Conservation (phyloP, 352 stramenopile species). For the Halophytophthora polymorphica region DNA sequence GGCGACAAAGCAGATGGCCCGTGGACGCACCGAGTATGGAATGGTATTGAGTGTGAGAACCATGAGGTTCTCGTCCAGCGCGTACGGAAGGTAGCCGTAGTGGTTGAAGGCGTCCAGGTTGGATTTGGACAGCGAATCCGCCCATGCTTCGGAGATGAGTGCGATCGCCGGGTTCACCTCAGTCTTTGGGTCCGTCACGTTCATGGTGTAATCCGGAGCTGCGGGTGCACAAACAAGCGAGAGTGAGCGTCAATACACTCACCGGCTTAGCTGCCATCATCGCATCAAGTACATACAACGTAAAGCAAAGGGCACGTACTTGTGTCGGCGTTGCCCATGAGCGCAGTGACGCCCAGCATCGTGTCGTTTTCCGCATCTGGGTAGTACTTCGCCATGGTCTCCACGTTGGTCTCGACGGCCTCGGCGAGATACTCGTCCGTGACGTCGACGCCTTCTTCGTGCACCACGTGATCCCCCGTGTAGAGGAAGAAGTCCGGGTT, state of each 20-base stretch:
- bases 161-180: constrained; percentile 36
- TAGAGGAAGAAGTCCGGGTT: constrained; percentile 56
- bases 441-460: constrained; percentile 25
- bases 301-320: constrained; percentile 30
- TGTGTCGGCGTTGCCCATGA: constrained; percentile 52
- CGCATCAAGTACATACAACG: no score
- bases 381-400: constrained; percentile 53
- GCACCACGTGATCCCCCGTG: constrained; percentile 59
- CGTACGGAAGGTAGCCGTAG: constrained; percentile 44
- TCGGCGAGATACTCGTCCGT: constrained; percentile 37
- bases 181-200: no score
- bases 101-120: constrained; percentile 39
- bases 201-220: constrained; percentile 57
- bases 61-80: no score
- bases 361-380: constrained; percentile 17
- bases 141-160: constrained; percentile 39
- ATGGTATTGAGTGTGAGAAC: constrained; percentile 70
- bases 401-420: no score
- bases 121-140: constrained; percentile 27
- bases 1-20: background rate
- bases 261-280: background rate
- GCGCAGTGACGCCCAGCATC: constrained; percentile 41
- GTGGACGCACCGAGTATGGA: constrained; percentile 48
- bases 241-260: background rate
- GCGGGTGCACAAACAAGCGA: background rate